Evolutionary conservation across 2,329 filamentous ascomycete genomes (phyloP), one percentile per base, ranked within the genome.

Genomic region (Cordyceps tenuipes): DNA sequence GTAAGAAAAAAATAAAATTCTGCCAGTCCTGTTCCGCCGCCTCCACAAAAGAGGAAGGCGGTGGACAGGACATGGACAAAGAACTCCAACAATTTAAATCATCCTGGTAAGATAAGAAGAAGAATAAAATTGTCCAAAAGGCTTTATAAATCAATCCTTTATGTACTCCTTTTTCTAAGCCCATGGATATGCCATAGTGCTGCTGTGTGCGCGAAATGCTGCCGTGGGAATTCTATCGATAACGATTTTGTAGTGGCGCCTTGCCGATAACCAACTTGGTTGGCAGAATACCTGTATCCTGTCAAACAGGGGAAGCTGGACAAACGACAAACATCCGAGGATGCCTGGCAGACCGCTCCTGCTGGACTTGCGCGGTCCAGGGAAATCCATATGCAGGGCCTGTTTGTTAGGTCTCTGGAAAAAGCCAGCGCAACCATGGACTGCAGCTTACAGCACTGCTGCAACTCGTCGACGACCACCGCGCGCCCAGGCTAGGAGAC

Each of bases 1-100:
- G 41, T n/a, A 36, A 52, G 55, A 61, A 70, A 71, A 74, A 72
- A 73, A 66, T 68, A 70, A 69, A 66, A 71, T 74, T 74, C 71
- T 75, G 73, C 71, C 73, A 17, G 15, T 17, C 53, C 15, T 49
- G 66, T 64, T 64, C 63, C 49, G 41, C 52, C 23, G 19, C 1
- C 2, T 1, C 10, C 9, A 47, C 51, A 0, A 29, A 64, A 55
- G 0, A 0, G 54, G 72, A 59, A 75, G 67, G 71, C 72, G 73
- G 73, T 75, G 39, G 15, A 21, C 3, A 21, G 4, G 15, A 8
- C 9, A 19, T 13, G 8, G 26, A 5, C 5, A 13, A 13, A 13
- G 8, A 47, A 6, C 23, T 17, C 4, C 34, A 26, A 9, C 44
- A 26, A 47, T 21, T 17, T 1, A 12, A 4, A 31, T 36, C 19